Conservation (phyloP, 495 filamentous ascomycete species). For the Aspergillus bertholletiae region DNA sequence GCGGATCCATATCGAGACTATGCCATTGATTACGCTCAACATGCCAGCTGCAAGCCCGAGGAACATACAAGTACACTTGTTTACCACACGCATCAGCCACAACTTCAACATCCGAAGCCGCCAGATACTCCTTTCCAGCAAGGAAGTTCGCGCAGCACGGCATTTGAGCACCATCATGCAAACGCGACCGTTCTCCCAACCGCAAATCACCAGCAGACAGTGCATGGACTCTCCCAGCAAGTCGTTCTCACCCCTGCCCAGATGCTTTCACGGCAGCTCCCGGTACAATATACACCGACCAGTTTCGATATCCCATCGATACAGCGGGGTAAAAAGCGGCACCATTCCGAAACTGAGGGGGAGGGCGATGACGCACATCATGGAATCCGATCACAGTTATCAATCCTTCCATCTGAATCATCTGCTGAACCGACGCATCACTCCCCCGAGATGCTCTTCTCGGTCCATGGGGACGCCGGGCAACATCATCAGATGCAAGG, state of each 20-base stretch:
- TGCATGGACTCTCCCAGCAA: constrained; percentile 27
- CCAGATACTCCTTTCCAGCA: constrained; percentile 27
- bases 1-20: constrained; percentile 41
- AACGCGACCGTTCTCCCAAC: constrained; percentile 28
- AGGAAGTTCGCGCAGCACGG: constrained; percentile 25
- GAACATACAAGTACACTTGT: constrained; percentile 31
- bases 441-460: constrained; percentile 31
- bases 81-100: constrained; percentile 29
- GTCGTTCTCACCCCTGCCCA: constrained; percentile 29
- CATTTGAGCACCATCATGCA: constrained; percentile 32
- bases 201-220: constrained; percentile 21
- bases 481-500: constrained; percentile 23
- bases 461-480: constrained; percentile 25
- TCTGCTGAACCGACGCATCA: constrained; percentile 23
- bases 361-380: constrained; percentile 24
- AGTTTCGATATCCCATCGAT: constrained; percentile 27
- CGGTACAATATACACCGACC: constrained; percentile 27
- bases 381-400: constrained; percentile 24
- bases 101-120: constrained; percentile 28
- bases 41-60: constrained; percentile 31
- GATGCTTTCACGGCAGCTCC: constrained; percentile 30
- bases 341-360: constrained; percentile 23
- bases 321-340: constrained; percentile 30
- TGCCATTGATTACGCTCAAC: constrained; percentile 34
- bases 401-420: constrained; percentile 27